Base-by-base conservation (phyloP, 306 rosid genomes). In the Rosa multiflora region DNA sequence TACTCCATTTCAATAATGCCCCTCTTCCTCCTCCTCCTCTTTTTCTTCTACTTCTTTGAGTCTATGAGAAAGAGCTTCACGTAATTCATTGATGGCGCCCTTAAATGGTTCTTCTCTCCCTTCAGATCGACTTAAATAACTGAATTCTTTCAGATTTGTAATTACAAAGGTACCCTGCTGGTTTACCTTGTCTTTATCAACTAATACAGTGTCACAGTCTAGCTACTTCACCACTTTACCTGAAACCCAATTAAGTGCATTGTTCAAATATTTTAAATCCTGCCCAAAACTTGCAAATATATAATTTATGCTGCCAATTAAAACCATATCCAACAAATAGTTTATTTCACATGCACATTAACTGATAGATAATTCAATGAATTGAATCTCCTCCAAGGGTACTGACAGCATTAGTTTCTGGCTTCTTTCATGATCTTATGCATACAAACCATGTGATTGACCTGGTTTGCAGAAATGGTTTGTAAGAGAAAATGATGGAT, bases 1-100 rank as follows among this genome's bases (percentile, higher is more conserved):
- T 40, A 74, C 77, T 39, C 67, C 67, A 74, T 74, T 74, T 55
- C 67, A 55, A 52, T 20, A 55, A 55, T 8, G 26, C 0, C 62
- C 62, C 1, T 55, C 62, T 8, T 8, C 21, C 4, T 55, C 62
- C 7, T 55, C 62, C 0, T 20, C 8, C 1, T 43, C 58, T 52
- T 71, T 59, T 18, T 52, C 48, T n/a, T 55, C 21, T 20, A 39
- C 29, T 18, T 35, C 44, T 42, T 55, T n/a, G 17, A 4, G 4
- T 73, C 35, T 53, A 39, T 18, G 12, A 55, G 66, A 62, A 62
- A 7, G 52, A 55, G 52, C n/a, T 39, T 39, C 67, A 55, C 77
- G 67, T 3, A 74, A 29, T 10, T 49, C 51, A 18, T 55, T 53
- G 42, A 74, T 55, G 15, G 68, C 20, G 17, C 67, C 4, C 66